Percentiles rank a stretch among this genome's conserved stretches.
These are phyloP conservation scores for Jacaranda copaia DNA, from an alignment of 257 asterid species.

Conservation along the genomic window DNA sequence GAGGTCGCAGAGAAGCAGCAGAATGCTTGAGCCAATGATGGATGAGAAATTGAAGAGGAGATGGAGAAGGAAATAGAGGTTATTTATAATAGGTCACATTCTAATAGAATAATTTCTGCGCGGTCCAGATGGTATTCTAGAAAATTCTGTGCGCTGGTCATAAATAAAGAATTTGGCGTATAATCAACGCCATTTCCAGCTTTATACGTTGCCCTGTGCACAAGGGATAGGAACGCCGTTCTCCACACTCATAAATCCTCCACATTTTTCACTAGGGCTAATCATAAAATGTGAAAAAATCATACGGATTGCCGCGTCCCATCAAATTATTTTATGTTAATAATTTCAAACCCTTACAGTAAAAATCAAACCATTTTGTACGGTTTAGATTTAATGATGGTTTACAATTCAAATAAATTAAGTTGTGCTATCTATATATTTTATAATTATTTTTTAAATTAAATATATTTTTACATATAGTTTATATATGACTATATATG, in stretches of 20 bases:
- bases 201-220: constrained; percentile 42
- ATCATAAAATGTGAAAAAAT: too few species aligned
- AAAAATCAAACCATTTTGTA: too few species aligned
- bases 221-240: neutral
- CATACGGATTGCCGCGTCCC: too few species aligned
- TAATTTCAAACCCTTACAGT: too few species aligned
- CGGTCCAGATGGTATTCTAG: constrained; percentile 38
- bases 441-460: too few species aligned
- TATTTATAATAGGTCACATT: constrained; percentile 34
- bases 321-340: too few species aligned
- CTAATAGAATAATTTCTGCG: constrained; percentile 12
- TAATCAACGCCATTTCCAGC: constrained; percentile 44
- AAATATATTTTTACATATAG: too few species aligned
- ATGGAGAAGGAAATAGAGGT: neutral
- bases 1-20: neutral
- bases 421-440: too few species aligned
- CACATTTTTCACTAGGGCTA: neutral
- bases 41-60: constrained; percentile 23
- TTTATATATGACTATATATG: too few species aligned
- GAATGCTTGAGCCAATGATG: constrained; percentile 3
- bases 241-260: neutral
- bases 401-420: too few species aligned
- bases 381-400: too few species aligned
- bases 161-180: constrained; percentile 36
- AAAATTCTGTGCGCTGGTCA: constrained; percentile 29